Conservation (phyloP, 257 asterid genomes). For the Cruciata laevipes region DNA sequence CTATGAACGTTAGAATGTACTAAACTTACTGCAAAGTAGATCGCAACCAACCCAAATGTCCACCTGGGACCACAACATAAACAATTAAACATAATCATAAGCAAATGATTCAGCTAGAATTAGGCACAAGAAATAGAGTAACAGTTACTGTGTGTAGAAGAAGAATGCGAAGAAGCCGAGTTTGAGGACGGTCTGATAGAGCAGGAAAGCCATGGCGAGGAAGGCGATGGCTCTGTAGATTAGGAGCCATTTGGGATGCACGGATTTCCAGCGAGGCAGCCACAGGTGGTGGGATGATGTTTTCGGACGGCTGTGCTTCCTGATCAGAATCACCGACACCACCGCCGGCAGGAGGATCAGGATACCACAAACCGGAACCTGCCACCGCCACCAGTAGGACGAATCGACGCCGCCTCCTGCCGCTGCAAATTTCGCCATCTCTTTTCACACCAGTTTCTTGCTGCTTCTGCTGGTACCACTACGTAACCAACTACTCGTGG, state of each 20-base stretch:
- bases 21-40: conserved; percentile 67
- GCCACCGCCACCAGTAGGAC: conserved; percentile 75
- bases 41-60: conserved; percentile 69
- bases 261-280: conserved; percentile 70
- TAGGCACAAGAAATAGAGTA: not conserved
- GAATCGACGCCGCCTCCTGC: not conserved
- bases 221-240: conserved; percentile 61
- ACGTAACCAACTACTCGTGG: not conserved
- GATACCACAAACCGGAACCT: conserved; percentile 47
- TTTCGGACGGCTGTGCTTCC: conserved; percentile 6
- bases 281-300: conserved; percentile 33
- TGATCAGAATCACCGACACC: conserved; percentile 30
- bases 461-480: not conserved
- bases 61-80: conserved; percentile 46
- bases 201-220: conserved; percentile 47
- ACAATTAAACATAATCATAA: not conserved
- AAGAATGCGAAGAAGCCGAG: conserved; percentile 67
- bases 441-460: not conserved
- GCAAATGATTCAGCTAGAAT: not conserved
- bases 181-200: conserved; percentile 41
- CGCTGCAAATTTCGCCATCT: not conserved
- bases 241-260: conserved; percentile 74
- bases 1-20: not conserved
- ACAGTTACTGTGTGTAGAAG: conserved; percentile 78
- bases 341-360: conserved; percentile 44